These are phyloP conservation scores for Pyrenophora seminiperda DNA, from an alignment of 2,329 filamentous ascomycete species.

Conservation along the genomic window DNA sequence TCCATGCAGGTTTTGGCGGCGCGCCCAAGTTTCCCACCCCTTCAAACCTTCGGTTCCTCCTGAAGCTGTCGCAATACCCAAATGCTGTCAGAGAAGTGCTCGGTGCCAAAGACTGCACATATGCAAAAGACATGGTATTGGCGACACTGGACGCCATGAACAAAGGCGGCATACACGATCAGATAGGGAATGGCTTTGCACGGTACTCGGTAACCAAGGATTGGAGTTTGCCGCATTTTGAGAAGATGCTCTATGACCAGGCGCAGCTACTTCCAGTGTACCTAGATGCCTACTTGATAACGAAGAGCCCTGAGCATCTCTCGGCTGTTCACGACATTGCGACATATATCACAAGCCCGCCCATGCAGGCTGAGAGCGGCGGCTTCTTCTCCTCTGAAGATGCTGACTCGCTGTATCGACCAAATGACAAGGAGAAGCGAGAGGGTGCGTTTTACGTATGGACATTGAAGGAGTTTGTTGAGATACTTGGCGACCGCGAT, in stretches of 20 bases:
- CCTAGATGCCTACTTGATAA: conserved; percentile 80
- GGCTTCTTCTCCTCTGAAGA: conserved; percentile 89
- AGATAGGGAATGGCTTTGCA: conserved; percentile 77
- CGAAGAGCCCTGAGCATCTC: conserved; percentile 71
- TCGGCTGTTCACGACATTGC: conserved; percentile 80
- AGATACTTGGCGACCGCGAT: conserved; percentile 71
- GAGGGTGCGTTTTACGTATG: conserved; percentile 96
- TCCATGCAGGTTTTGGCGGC: conserved; percentile 64
- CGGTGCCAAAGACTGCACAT: conserved; percentile 75
- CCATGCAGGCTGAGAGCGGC: conserved; percentile 69
- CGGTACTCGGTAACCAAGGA: conserved; percentile 89
- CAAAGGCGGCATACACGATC: conserved; percentile 72
- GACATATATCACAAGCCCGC: conserved; percentile 78
- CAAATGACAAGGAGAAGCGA: conserved; percentile 78
- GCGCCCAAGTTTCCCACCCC: conserved; percentile 92
- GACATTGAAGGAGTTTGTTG: conserved; percentile 85
- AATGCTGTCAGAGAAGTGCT: conserved; percentile 80
- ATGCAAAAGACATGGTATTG: conserved; percentile 78
- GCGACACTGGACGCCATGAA: conserved; percentile 81
- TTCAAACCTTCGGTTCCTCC: conserved; percentile 79
- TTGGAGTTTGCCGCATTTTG: conserved; percentile 94
- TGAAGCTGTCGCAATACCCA: conserved; percentile 75
- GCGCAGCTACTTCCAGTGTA: conserved; percentile 83
- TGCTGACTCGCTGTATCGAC: conserved; percentile 78
- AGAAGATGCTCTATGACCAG: conserved; percentile 96